These are phyloP conservation scores for Leccinum solheimii DNA, from an alignment of 1,284 basidiomycete species.

Conservation along the genomic window DNA sequence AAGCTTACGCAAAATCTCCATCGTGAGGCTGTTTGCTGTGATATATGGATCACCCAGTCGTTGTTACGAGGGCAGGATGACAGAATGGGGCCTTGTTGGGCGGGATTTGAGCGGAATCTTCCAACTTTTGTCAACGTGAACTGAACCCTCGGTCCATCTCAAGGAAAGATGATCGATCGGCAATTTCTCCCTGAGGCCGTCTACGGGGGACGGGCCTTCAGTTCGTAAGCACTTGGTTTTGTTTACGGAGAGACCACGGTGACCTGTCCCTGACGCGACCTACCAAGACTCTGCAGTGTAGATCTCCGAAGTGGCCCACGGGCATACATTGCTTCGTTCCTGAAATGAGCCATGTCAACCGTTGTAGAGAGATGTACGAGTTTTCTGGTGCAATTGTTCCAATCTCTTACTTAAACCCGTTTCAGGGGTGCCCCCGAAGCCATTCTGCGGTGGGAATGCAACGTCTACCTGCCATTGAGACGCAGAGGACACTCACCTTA, in stretches of 20 bases:
- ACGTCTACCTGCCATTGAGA: background rate
- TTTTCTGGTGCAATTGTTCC: background rate
- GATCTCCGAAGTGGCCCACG: background rate
- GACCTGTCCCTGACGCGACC: background rate
- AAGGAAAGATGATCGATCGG: background rate
- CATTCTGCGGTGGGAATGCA: background rate
- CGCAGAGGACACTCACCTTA: background rate
- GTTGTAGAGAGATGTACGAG: background rate
- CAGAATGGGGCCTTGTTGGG: background rate
- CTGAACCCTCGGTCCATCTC: background rate
- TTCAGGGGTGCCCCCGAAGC: background rate
- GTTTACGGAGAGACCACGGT: background rate
- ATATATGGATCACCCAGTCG: background rate
- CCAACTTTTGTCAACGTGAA: background rate
- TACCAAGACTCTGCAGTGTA: background rate
- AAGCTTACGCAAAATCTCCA: background rate
- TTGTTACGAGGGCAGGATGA: background rate
- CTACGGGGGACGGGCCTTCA: background rate
- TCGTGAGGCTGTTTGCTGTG: background rate
- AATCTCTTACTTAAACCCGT: background rate
- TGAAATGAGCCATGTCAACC: background rate
- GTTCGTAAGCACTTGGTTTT: background rate
- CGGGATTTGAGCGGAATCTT: background rate
- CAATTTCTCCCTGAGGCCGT: background rate
- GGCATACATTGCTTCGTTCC: conserved; percentile 1